A percentile compares a stretch with the other conserved stretches of the same genome.
These are phyloP conservation scores for Periconia sp. DNA, from an alignment of 2,329 filamentous ascomycete genomes.

Conservation along the genomic window DNA sequence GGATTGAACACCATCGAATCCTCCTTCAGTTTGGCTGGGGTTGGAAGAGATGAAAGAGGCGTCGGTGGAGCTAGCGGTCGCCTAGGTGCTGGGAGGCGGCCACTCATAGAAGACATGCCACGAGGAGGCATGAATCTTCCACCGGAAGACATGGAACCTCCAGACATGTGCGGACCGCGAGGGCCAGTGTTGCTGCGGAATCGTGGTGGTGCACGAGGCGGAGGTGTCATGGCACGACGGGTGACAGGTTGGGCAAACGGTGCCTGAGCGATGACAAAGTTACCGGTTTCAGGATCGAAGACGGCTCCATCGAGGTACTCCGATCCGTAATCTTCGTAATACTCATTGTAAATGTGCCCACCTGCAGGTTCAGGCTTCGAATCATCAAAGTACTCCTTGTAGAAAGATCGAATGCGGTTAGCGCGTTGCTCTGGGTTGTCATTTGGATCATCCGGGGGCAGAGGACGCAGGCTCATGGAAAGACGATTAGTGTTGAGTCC, in stretches of 20 bases:
- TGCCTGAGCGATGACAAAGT: slow-evolving; percentile 64
- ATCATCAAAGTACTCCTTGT: slow-evolving; percentile 99
- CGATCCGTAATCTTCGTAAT: slow-evolving; percentile 78
- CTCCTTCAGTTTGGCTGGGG: slow-evolving; percentile 82
- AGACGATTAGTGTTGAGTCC: slow-evolving; percentile 55
- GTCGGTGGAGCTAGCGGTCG: slow-evolving; percentile 73
- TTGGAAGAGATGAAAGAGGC: slow-evolving; percentile 77
- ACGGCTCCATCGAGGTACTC: slow-evolving; percentile 69
- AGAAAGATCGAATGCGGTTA: slow-evolving; percentile 97
- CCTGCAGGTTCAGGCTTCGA: slow-evolving; percentile 58
- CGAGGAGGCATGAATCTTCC: slow-evolving; percentile 44
- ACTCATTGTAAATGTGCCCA: slow-evolving; percentile 52
- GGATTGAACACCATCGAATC: slow-evolving; percentile 73
- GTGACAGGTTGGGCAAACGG: slow-evolving; percentile 84
- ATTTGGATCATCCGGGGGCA: slow-evolving; percentile 83
- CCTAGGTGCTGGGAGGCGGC: slow-evolving; percentile 50
- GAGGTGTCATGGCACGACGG: slow-evolving; percentile 94
- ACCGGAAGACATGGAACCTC: slow-evolving; percentile 56
- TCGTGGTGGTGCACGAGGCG: slow-evolving; percentile 71
- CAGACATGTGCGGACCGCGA: slow-evolving; percentile 53
- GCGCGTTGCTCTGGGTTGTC: slow-evolving; percentile 94
- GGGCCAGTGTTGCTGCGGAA: slow-evolving; percentile 48
- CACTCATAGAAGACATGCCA: slow-evolving; percentile 51
- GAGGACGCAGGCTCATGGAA: slow-evolving; percentile 74
- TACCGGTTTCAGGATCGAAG: slow-evolving; percentile 63